Base-by-base conservation (phyloP, 768 basidiomycete genomes). In the Russula dissimulans region DNA sequence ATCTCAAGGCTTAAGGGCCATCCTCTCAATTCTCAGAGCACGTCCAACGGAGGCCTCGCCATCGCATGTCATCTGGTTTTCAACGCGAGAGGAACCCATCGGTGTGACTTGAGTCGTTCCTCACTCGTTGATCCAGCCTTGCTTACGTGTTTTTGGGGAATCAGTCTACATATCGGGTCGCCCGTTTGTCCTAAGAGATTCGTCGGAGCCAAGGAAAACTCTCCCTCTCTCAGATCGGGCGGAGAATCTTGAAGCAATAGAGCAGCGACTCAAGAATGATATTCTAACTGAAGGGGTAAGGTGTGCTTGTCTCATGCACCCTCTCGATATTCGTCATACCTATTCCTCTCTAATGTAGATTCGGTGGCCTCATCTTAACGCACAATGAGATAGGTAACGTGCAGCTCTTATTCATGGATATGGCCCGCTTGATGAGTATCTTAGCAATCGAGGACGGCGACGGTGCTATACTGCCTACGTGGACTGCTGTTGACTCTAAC, bases 1-100 rank as follows among this genome's bases (percentile, higher is more conserved):
- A 2, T 85, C 90, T 1, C 89, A 92, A 65, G 97, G 95, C 3
- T 77, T 99, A 11, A 80, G 91, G 48, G 94, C 92, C 3, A 91
- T 98, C 52, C 75, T 99, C 4, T 91, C 91, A 22, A 79, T 93
- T 11, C 80, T 99, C 6, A 77, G 86, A 39, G 89, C 87, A 64
- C 76, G 86, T 32, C 89, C 89, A 9, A 81, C 79, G 56, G 79
- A 78, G 36, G 67, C 73, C 3, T 78, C 84, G 62, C 81, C 85
- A 11, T 83, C 86, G 3, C 87, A 84, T 67, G 90, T 91, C 3
- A 86, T 95, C 32, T 99, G 94, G 93, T 92, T 98, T 72, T 97
- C 89, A 32, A 97, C 95, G 12, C 81, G 97, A 66, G 97, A 99
- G 72, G 97, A 98, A 69, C 94, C 95, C 4, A 83, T 95, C 54